Evolutionary conservation across 2,329 filamentous ascomycete genomes (phyloP).

Genomic region (Trichoderma lentiforme): DNA sequence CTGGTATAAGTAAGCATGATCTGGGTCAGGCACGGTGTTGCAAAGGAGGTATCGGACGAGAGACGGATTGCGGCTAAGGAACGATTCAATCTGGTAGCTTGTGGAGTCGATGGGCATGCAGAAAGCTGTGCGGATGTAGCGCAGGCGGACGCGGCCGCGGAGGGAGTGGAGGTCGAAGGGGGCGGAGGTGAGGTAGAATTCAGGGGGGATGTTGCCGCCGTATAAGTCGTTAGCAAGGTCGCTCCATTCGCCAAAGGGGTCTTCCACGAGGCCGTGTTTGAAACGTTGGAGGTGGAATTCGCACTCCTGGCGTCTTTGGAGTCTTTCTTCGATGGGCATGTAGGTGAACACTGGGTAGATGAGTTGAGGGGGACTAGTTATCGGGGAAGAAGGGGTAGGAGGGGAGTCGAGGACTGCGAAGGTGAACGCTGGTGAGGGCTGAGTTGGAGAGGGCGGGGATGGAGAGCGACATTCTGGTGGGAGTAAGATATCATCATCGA

Average conservation of each 20-base stretch:
- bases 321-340: not conserved
- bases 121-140: conserved; percentile 19
- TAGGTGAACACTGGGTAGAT: not conserved
- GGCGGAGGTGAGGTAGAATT: not conserved
- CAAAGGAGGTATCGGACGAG: conserved; percentile 24
- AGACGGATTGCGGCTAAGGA: conserved; percentile 22
- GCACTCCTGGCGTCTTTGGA: not conserved
- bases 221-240: not conserved
- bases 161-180: not conserved
- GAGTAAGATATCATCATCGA: not conserved
- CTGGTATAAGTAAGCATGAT: not conserved
- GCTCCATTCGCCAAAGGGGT: not conserved
- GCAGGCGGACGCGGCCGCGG: conserved; percentile 3
- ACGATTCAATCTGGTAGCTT: conserved; percentile 15
- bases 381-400: not conserved
- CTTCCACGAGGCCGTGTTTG: not conserved
- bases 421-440: not conserved
- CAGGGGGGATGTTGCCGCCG: not conserved
- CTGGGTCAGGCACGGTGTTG: not conserved
- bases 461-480: not conserved
- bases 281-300: not conserved
- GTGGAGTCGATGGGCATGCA: conserved; percentile 8
- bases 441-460: not conserved
- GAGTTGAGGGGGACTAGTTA: not conserved
- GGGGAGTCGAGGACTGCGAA: not conserved